Evolutionary conservation across 106 monocot species (phyloP), one percentile per base, ranked within the genome.

Genomic region (Xerophyta viscosa): DNA sequence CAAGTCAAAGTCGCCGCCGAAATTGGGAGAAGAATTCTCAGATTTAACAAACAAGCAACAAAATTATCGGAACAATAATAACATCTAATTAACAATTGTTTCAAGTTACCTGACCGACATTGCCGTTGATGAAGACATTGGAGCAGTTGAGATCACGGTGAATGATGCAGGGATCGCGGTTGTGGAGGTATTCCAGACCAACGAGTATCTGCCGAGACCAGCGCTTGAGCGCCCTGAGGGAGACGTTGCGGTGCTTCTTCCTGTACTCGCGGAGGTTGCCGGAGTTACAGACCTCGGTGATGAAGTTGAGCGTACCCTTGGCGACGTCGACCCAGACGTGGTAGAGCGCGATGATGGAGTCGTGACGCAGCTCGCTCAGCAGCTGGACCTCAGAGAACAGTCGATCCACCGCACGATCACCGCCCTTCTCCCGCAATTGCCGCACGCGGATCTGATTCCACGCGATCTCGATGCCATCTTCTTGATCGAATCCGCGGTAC

Each of bases 121-220:
- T 87, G 50, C 87, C 92, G 22, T 93, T 93, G 65, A 87, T 74
- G 74, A 93, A 87, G 46, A 93, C 54, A 41, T 93, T 93, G 83
- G 82, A 83, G 74, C 76, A 83, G 37, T 93, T 93, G 52, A 93
- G 71, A 25, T 93, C 92, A 8, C 92, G 63, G 62, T 87, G 92
- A 56, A 93, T 93, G 51, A 93, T 72, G 66, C 92, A 83, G 17
- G 92, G 92, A 2, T 83, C 73, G 37, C 77, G 92, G 46, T 58
- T 63, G 53, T 87, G 92, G 47, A 93, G 59, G 54, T 87, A 77
- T 10, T 83, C 74, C n/a, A 93, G 70, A 0, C 83, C 92, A 27
- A 33, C 20, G 13, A 93, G 71, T 28, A 93, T 75, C 75, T 93
- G 92, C 5, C 62, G 46, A 23, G 80, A 65, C 92, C 92, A 93